These are phyloP conservation scores for Cryptosporidium parvum DNA, from an alignment of 169 alveolate genomes.

Conservation along the genomic window DNA sequence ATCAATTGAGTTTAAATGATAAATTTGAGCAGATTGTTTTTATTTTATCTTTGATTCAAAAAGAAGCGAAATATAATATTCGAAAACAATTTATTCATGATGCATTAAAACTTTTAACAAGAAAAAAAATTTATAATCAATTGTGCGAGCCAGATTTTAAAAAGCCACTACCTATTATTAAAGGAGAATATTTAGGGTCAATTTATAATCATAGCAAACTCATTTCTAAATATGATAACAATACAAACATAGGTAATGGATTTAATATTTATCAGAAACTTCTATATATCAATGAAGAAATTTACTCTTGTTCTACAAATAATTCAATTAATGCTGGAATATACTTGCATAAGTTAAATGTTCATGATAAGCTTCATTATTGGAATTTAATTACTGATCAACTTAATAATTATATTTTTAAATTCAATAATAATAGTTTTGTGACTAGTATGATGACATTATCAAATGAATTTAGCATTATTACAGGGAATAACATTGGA, in stretches of 20 bases:
- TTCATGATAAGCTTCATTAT: constrained; percentile 19
- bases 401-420: constrained; percentile 8
- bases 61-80: constrained; percentile 20
- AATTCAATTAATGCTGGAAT: constrained; percentile 20
- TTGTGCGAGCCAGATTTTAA: neutral
- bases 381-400: constrained; percentile 33
- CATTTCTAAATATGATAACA: neutral
- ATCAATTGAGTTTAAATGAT: neutral
- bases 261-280: constrained; percentile 16
- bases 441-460: constrained; percentile 13
- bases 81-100: neutral
- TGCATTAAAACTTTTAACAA: neutral
- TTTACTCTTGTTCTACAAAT: constrained; percentile 44
- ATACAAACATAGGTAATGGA: neutral
- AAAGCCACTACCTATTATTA: constrained; percentile 4
- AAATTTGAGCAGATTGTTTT: constrained; percentile 4
- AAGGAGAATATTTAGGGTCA: constrained; percentile 63
- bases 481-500: constrained; percentile 55
- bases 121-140: neutral
- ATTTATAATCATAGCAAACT: constrained; percentile 39
- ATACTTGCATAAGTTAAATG: constrained; percentile 34
- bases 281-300: neutral
- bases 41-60: constrained; percentile 27
- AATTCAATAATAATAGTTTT: constrained; percentile 6
- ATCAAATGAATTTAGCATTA: constrained; percentile 6